Conservation (phyloP, 768 basidiomycete species). For the Termitomyces sp. region DNA sequence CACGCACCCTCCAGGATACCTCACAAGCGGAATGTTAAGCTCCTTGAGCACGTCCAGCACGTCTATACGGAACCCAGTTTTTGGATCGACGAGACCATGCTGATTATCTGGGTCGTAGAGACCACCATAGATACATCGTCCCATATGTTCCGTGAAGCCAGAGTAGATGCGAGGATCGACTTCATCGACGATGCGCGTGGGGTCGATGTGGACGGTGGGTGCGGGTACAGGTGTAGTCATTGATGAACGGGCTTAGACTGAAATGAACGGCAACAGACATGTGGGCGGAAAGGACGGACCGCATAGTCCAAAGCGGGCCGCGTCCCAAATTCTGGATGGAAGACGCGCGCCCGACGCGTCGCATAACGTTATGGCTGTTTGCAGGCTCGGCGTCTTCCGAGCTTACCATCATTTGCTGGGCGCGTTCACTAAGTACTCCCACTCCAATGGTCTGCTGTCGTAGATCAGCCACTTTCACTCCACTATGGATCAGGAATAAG, state of each 20-base stretch:
- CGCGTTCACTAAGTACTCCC: too few relatives aligned
- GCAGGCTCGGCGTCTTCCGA: too few relatives aligned
- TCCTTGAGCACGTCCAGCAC: slow-evolving; percentile 40
- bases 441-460: too few relatives aligned
- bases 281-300: too few relatives aligned
- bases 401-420: too few relatives aligned
- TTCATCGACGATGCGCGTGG: slow-evolving; percentile 32
- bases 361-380: too few relatives aligned
- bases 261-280: too few relatives aligned
- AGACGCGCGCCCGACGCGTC: too few relatives aligned
- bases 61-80: slow-evolving; percentile 44
- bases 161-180: slow-evolving; percentile 49
- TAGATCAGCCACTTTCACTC: too few relatives aligned
- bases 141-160: slow-evolving; percentile 61
- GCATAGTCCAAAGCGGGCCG: too few relatives aligned
- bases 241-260: background rate
- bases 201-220: slow-evolving; percentile 35
- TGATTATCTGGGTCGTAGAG: slow-evolving; percentile 34
- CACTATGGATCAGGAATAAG: background rate
- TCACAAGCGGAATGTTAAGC: slow-evolving; percentile 40
- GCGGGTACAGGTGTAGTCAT: background rate
- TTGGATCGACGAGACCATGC: slow-evolving; percentile 28
- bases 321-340: too few relatives aligned
- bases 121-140: slow-evolving; percentile 48
- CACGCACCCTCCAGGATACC: slow-evolving; percentile 47